Evolutionary conservation across 768 basidiomycete species (phyloP).

Genomic region (Lactarius hatsudake): DNA sequence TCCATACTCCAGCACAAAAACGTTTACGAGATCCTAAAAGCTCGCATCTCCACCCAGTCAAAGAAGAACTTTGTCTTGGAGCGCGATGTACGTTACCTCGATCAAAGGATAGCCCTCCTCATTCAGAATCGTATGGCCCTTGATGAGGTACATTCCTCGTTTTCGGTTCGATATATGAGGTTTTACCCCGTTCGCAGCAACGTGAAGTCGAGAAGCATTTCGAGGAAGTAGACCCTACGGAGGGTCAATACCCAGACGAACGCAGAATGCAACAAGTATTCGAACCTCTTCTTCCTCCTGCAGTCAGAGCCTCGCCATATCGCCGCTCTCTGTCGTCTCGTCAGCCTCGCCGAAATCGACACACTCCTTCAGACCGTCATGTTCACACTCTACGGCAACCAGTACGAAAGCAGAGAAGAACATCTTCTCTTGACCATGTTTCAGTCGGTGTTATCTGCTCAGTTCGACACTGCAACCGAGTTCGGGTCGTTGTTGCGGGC

Average conservation of each 20-base stretch:
- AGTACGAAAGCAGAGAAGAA: conserved; percentile 98
- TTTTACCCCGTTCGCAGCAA: conserved; percentile 53
- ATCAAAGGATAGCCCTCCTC: conserved; percentile 93
- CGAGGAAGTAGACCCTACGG: conserved; percentile 92
- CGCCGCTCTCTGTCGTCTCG: conserved; percentile 92
- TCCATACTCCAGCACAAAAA: conserved; percentile 73
- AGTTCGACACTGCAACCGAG: conserved; percentile 98
- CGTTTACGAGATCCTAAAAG: conserved; percentile 93
- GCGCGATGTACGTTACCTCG: conserved; percentile 96
- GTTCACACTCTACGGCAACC: conserved; percentile 99
- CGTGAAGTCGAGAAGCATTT: conserved; percentile 92
- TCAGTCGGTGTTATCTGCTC: conserved; percentile 95
- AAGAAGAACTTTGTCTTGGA: conserved; percentile 99
- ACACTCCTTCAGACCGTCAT: conserved; percentile 99
- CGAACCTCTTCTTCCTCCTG: conserved; percentile 97
- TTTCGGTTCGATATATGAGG: conserved; percentile 19
- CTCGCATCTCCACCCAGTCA: conserved; percentile 95
- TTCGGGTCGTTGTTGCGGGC: conserved; percentile 98
- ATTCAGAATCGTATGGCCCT: conserved; percentile 98
- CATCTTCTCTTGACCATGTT: conserved; percentile 99
- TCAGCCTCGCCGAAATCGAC: conserved; percentile 95
- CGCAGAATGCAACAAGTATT: conserved; percentile 92
- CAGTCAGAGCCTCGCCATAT: conserved; percentile 98
- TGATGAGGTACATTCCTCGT: conserved; percentile 64
- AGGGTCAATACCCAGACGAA: conserved; percentile 93